A percentile compares a stretch with the other conserved stretches of the same genome.
Evolutionary conservation across 2,329 filamentous ascomycete genomes (phyloP).

Genomic region (Talaromyces amestolkiae): DNA sequence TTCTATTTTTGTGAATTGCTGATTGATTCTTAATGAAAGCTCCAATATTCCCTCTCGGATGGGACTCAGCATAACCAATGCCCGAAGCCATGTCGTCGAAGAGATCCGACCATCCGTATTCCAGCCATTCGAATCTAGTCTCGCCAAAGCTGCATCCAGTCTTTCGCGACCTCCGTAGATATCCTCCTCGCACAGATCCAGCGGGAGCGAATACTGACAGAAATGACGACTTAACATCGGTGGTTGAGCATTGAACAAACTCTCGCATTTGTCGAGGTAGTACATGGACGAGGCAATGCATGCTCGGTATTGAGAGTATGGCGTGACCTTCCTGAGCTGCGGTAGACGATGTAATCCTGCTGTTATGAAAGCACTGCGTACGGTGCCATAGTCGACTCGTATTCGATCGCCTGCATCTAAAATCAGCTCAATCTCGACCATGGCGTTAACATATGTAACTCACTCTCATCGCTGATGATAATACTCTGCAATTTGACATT

Average conservation of each 20-base stretch:
- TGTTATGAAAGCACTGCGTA: constrained; percentile 3
- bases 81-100: constrained; percentile 5
- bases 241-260: background rate
- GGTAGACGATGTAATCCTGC: background rate
- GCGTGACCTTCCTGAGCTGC: background rate
- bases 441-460: background rate
- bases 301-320: constrained; percentile 2
- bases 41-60: constrained; percentile 14
- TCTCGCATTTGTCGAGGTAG: constrained; percentile 7
- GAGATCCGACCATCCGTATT: constrained; percentile 4
- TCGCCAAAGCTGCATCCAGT: constrained; percentile 4
- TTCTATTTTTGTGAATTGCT: background rate
- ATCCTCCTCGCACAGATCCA: constrained; percentile 9
- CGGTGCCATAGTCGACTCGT: background rate
- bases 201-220: background rate
- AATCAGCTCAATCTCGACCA: background rate
- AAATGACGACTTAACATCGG: constrained; percentile 7
- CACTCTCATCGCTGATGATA: constrained; percentile 1
- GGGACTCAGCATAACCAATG: constrained; percentile 1
- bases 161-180: background rate
- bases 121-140: constrained; percentile 13
- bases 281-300: constrained; percentile 4
- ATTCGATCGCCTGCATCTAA: background rate
- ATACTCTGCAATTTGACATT: background rate
- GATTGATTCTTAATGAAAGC: constrained; percentile 1